phyloP scores from a whole-genome alignment of 116 monocot species.

The Posidonia oceanica region DNA sequence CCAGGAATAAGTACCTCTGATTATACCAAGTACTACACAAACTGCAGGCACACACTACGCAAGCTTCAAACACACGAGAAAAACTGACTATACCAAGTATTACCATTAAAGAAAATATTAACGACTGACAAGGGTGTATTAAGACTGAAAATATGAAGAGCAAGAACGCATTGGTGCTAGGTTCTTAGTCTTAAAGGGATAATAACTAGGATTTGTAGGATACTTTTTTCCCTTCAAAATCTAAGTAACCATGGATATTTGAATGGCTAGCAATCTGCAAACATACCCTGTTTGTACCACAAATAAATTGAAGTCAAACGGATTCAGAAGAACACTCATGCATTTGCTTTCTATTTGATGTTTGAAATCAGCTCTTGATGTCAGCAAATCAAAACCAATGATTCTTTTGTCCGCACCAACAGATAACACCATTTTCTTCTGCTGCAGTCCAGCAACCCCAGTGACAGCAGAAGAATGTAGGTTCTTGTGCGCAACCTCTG shows the following conservation, averaged over 20 bases:
- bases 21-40: no score
- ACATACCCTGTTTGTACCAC: slow-evolving; percentile 90
- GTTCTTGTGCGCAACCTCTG: slow-evolving; percentile 39
- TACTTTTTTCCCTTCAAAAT: no score
- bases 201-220: no score
- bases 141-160: background rate
- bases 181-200: background rate
- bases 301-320: slow-evolving; percentile 73
- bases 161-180: background rate
- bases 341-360: slow-evolving; percentile 78
- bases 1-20: background rate
- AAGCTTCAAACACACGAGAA: no score
- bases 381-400: slow-evolving; percentile 48
- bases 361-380: slow-evolving; percentile 51
- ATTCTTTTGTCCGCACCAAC: slow-evolving; percentile 86
- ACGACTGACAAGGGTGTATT: background rate
- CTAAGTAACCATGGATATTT: no score
- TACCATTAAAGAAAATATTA: background rate
- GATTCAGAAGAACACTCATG: slow-evolving; percentile 81
- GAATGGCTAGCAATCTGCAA: background rate
- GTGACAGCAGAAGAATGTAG: slow-evolving; percentile 85
- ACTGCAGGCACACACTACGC: no score
- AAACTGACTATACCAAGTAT: no score
- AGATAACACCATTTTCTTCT: slow-evolving; percentile 66
- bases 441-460: slow-evolving; percentile 73